Evolutionary conservation across 179 eudicot species (phyloP).

Genomic region (Corrigiola litoralis): DNA sequence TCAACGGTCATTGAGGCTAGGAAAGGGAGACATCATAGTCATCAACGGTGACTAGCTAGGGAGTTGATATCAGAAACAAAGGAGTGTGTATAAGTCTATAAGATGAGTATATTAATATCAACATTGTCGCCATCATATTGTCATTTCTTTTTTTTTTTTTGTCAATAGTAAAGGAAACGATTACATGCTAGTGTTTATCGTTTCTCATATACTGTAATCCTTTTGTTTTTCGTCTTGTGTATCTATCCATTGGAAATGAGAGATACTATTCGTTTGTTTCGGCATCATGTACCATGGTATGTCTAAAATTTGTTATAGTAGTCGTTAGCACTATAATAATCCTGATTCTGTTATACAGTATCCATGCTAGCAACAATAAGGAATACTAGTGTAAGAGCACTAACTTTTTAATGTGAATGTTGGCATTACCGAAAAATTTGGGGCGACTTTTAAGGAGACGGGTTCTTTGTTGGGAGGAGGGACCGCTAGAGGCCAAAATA

Average conservation of each 20-base stretch:
- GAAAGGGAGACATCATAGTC: slow-evolving; percentile 32
- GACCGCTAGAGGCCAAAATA: slow-evolving; percentile 27
- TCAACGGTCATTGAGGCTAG: slow-evolving; percentile 56
- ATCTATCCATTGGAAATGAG: not conserved
- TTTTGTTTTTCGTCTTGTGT: not conserved
- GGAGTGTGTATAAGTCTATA: not conserved
- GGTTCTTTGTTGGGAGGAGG: not conserved
- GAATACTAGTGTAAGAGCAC: not conserved
- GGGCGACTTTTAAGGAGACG: slow-evolving; percentile 15
- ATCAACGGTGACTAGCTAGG: slow-evolving; percentile 12
- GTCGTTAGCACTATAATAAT: no score
- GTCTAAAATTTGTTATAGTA: not conserved
- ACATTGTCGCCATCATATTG: not conserved
- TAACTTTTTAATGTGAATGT: not conserved
- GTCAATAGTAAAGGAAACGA: no score
- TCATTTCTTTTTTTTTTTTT: not conserved
- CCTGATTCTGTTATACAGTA: no score
- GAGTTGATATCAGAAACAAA: not conserved
- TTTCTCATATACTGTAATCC: not conserved
- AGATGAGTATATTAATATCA: not conserved
- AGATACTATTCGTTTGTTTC: not conserved
- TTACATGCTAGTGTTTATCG: no score
- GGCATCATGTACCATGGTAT: no score
- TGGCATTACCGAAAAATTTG: slow-evolving; percentile 7
- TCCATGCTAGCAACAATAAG: no score